Base-by-base conservation (phyloP, 805 yeast species). In the Zygoascus flipseniorum region DNA sequence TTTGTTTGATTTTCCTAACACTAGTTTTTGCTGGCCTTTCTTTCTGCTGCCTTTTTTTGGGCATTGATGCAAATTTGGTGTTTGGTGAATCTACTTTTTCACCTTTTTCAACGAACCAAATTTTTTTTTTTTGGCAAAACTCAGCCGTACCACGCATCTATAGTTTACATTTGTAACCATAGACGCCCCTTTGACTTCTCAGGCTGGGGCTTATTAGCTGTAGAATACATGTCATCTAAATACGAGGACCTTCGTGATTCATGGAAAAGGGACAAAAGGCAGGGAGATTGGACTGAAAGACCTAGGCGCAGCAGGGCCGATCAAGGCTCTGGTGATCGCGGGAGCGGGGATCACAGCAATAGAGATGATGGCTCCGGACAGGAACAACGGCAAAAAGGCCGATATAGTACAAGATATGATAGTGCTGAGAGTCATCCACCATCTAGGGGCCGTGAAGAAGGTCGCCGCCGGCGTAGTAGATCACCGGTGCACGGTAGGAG, bases 31-130 rank as follows among this genome's bases (percentile, higher is more conserved):
- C 52, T 19, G 50, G 50, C 16, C 8, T 35, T 35, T 35, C 16
- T 16, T 53, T 50, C 16, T 52, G 43, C 23, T 20, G 37, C 43
- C 16, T 43, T 31, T 44, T 51, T 46, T 57, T 57, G 14, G 43
- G 52, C 53, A 45, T 58, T 31, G 31, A 37, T n/a, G 41, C 13
- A 42, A 18, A 11, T 6, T 6, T 42, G 42, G 16, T 42, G 45
- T 42, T 42, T 42, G 44, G 44, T 11, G 8, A 23, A 14, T 23
- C 28, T 3, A 23, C 28, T 42, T 20, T 42, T 42, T 42, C 26
- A 16, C 20, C 20, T 18, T n/a, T 42, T 42, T 37, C 42, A 11
- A 9, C 20, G 26, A 20, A 6, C 26, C 26, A 42, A 42, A 16
- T 42, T 42, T 42, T 42, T 18, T 42, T 42, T 10, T 37, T 37